Evolutionary conservation across 345 rosid genomes (phyloP).

Genomic region (Mercurialis annua): DNA sequence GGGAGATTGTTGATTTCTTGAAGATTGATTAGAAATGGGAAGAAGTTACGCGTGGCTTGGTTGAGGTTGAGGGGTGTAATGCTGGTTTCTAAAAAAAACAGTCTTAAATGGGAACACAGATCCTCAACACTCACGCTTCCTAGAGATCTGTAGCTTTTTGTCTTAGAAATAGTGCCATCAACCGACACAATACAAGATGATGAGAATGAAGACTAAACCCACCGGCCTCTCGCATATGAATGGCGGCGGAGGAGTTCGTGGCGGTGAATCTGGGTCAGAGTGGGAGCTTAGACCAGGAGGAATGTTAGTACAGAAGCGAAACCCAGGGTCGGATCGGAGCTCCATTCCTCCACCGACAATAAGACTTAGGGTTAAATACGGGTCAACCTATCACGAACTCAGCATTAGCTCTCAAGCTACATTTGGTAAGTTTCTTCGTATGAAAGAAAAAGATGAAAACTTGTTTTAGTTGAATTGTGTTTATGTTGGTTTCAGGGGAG

Average conservation of each 20-base stretch:
- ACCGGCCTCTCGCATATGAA: conserved; percentile 44
- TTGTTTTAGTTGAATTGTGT: not conserved
- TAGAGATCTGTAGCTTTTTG: conserved; percentile 37
- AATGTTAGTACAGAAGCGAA: conserved; percentile 94
- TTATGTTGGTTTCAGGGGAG: conserved; percentile 57
- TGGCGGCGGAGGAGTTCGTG: conserved; percentile 38
- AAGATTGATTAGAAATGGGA: conserved; percentile 5
- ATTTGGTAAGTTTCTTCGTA: conserved; percentile 48
- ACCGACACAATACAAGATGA: conserved; percentile 36
- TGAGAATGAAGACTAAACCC: conserved; percentile 65
- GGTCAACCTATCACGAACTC: conserved; percentile 82
- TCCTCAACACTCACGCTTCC: conserved; percentile 17
- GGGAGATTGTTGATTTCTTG: conserved; percentile 17
- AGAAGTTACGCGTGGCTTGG: conserved; percentile 16
- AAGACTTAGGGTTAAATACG: conserved; percentile 83
- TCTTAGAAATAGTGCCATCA: conserved; percentile 3
- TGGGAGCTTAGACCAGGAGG: conserved; percentile 99
- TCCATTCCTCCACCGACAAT: conserved; percentile 76
- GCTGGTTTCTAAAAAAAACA: conserved; percentile 24
- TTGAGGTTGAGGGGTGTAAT: conserved; percentile 37
- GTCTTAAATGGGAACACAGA: conserved; percentile 34
- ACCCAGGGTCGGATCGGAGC: conserved; percentile 59
- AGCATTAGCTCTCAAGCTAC: conserved; percentile 79
- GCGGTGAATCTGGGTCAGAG: conserved; percentile 49
- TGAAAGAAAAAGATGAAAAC: too few species aligned